A percentile compares a stretch with the other conserved stretches of the same genome.
These are phyloP conservation scores for Apophysomyces elegans DNA, from an alignment of 371 early-diverging fungal species.

Conservation along the genomic window DNA sequence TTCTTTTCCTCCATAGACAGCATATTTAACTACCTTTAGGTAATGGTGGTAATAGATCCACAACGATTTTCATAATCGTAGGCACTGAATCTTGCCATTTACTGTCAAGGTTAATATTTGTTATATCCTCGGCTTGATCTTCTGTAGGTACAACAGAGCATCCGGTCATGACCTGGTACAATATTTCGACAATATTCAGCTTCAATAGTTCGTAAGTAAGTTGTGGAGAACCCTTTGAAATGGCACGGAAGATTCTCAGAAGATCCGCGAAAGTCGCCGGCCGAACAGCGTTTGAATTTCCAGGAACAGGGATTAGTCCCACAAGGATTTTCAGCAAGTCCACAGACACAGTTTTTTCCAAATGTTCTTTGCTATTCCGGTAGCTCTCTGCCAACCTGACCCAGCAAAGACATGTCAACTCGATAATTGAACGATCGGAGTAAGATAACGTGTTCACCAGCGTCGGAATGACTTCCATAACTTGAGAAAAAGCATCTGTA, in stretches of 20 bases:
- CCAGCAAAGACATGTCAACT: slow-evolving; percentile 71
- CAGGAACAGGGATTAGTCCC: slow-evolving; percentile 45
- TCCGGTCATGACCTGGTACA: slow-evolving; percentile 67
- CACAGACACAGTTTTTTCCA: slow-evolving; percentile 57
- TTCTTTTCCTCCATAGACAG: background rate
- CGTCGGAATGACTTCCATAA: slow-evolving; percentile 71
- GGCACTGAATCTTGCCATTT: slow-evolving; percentile 49
- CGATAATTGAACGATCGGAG: slow-evolving; percentile 76
- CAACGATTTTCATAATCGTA: slow-evolving; percentile 46
- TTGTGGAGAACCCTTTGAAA: slow-evolving; percentile 65
- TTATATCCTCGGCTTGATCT: background rate
- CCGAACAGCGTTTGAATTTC: slow-evolving; percentile 45
- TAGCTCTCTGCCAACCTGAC: slow-evolving; percentile 68
- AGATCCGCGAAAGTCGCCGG: slow-evolving; percentile 63
- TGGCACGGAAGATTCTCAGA: slow-evolving; percentile 62
- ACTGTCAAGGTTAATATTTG: slow-evolving; percentile 36
- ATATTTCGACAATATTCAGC: slow-evolving; percentile 54
- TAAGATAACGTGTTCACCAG: slow-evolving; percentile 70
- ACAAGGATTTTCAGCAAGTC: slow-evolving; percentile 51
- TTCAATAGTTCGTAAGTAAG: slow-evolving; percentile 62
- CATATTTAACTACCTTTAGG: slow-evolving; percentile 55
- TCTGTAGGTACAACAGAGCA: slow-evolving; percentile 13
- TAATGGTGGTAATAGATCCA: slow-evolving; percentile 69
- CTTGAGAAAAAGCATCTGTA: slow-evolving; percentile 61
- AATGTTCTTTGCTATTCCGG: slow-evolving; percentile 51